phyloP scores from a whole-genome alignment of 371 early-diverging fungal genomes.

The Parasitella parasitica region DNA sequence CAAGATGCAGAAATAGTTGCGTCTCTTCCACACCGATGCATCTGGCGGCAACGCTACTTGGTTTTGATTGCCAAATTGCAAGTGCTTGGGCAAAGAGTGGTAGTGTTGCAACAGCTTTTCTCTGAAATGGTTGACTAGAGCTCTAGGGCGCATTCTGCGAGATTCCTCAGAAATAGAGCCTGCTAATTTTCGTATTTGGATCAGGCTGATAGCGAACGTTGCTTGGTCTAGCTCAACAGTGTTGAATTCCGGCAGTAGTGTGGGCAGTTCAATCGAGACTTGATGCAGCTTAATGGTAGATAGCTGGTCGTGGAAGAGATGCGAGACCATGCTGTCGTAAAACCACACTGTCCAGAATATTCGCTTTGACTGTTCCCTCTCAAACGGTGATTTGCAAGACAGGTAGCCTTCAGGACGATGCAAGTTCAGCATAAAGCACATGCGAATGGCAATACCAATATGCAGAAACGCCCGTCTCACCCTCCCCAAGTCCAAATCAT shows the following conservation, averaged over 20 bases:
- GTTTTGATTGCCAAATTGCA: slow-evolving; percentile 1
- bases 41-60: background rate
- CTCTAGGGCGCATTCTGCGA: slow-evolving; percentile 5
- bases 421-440: slow-evolving; percentile 35
- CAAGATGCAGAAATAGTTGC: slow-evolving; percentile 28
- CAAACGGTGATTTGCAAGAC: slow-evolving; percentile 15
- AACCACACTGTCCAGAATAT: slow-evolving; percentile 44
- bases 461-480: slow-evolving; percentile 34
- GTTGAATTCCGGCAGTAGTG: slow-evolving; percentile 20
- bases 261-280: slow-evolving; percentile 25
- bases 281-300: slow-evolving; percentile 15
- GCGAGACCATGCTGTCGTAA: slow-evolving; percentile 34
- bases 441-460: slow-evolving; percentile 34
- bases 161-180: slow-evolving; percentile 10
- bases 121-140: slow-evolving; percentile 1
- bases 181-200: slow-evolving; percentile 18
- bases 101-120: slow-evolving; percentile 4
- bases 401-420: slow-evolving; percentile 31
- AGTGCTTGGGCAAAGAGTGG: background rate
- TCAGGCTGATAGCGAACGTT: slow-evolving; percentile 20
- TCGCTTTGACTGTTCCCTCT: slow-evolving; percentile 31
- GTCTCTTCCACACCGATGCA: slow-evolving; percentile 19
- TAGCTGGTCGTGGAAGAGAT: slow-evolving; percentile 19
- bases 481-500: slow-evolving; percentile 36
- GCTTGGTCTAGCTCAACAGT: slow-evolving; percentile 26